phyloP scores from a whole-genome alignment of 140 eudicot genomes.

The Ambrosia hybrid region DNA sequence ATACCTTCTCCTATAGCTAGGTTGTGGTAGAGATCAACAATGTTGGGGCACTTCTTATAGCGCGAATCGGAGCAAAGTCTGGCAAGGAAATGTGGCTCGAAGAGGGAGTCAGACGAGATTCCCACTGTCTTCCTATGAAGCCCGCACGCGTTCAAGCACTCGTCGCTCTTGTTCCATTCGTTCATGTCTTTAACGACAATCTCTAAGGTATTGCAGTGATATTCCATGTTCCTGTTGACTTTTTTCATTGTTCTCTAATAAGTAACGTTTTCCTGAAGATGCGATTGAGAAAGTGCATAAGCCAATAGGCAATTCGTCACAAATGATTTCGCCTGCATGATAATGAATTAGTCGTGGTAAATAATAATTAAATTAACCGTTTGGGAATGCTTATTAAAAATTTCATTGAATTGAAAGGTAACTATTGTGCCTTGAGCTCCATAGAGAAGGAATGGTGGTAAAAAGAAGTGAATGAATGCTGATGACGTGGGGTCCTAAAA shows the following conservation, averaged over 20 bases:
- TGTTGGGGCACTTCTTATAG: conserved; percentile 53
- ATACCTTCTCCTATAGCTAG: conserved; percentile 60
- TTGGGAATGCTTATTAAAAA: neutral
- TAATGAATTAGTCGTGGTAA: conserved; percentile 2
- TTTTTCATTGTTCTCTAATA: conserved; percentile 41
- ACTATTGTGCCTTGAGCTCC: conserved; percentile 42
- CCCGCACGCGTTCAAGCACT: conserved; percentile 53
- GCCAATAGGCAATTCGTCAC: conserved; percentile 43
- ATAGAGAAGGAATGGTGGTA: conserved; percentile 36
- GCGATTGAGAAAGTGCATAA: conserved; percentile 49
- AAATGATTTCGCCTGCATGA: conserved; percentile 43
- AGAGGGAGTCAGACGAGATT: conserved; percentile 59
- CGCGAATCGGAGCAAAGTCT: conserved; percentile 49
- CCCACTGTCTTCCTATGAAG: conserved; percentile 47
- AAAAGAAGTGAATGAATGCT: conserved; percentile 38
- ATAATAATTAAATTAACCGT: neutral
- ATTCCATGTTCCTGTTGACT: conserved; percentile 20
- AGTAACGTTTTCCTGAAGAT: conserved; percentile 50
- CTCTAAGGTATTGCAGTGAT: conserved; percentile 51
- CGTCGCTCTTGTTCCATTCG: conserved; percentile 52
- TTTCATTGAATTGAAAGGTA: neutral
- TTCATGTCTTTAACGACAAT: conserved; percentile 33
- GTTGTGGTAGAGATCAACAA: conserved; percentile 57
- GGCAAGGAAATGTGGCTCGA: conserved; percentile 42
- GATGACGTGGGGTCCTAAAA: too few species aligned